These are phyloP conservation scores for Pneumocystis oryctolagi DNA, from an alignment of 1,139 yeast species.

Conservation along the genomic window DNA sequence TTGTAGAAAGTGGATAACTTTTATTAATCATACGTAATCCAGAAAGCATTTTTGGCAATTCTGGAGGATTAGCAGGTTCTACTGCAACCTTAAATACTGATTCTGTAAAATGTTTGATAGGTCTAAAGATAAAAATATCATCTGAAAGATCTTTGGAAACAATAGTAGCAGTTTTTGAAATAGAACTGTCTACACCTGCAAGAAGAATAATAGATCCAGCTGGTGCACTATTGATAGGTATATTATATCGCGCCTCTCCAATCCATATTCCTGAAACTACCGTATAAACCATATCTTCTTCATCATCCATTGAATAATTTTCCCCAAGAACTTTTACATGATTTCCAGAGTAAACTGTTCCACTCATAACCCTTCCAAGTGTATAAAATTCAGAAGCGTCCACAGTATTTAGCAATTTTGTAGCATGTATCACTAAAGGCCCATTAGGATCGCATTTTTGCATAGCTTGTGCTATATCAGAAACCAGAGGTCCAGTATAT, in stretches of 20 bases:
- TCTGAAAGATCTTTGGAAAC: slow-evolving; percentile 22
- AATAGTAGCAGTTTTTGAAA: slow-evolving; percentile 49
- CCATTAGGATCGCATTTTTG: slow-evolving; percentile 27
- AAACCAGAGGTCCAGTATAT: slow-evolving; percentile 21
- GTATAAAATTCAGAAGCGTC: slow-evolving; percentile 36
- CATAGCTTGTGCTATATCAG: slow-evolving; percentile 17
- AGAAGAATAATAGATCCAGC: slow-evolving; percentile 57
- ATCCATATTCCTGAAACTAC: slow-evolving; percentile 39
- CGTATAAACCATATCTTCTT: slow-evolving; percentile 34
- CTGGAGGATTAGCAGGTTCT: slow-evolving; percentile 68
- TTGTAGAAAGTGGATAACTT: slow-evolving; percentile 48
- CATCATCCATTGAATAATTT: slow-evolving; percentile 35
- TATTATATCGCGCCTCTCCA: slow-evolving; percentile 57
- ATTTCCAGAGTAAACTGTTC: slow-evolving; percentile 37
- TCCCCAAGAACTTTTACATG: slow-evolving; percentile 46
- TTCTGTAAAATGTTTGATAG: slow-evolving; percentile 33
- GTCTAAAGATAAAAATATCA: slow-evolving; percentile 27
- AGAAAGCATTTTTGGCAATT: slow-evolving; percentile 54
- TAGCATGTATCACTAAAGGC: slow-evolving; percentile 41
- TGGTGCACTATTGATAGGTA: slow-evolving; percentile 40
- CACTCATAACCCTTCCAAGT: slow-evolving; percentile 48
- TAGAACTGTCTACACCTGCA: slow-evolving; percentile 42
- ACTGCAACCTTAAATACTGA: slow-evolving; percentile 70
- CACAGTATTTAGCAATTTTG: slow-evolving; percentile 43
- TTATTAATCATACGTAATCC: slow-evolving; percentile 50